Base-by-base conservation (phyloP, 495 filamentous ascomycete genomes). In the Penicillium odoratum region DNA sequence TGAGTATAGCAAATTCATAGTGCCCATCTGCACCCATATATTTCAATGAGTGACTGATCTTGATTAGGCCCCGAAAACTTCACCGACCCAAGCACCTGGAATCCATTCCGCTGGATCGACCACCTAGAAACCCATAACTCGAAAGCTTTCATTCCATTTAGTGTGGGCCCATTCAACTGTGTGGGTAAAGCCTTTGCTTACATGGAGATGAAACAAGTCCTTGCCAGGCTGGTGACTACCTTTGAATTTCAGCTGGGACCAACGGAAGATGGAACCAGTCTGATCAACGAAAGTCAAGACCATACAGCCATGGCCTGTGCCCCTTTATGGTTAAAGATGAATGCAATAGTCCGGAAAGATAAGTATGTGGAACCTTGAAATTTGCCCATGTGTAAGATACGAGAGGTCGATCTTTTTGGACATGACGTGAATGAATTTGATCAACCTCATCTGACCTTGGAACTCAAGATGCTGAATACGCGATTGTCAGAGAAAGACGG, bases 81-180 rank as follows among this genome's bases (percentile, higher is more conserved):
- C 31, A 26, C 49, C 33, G 49, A 52, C 49, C 49, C 49, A 25
- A 21, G 16, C 25, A 52, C 33, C 1, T 52, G 49, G 49, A 42
- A 52, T 18, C 49, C 49, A 40, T 38, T 15, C 49, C 49, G 49
- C 31, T 52, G 49, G 49, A 52, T 42, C 49, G 9, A 38, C 4
- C 33, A 13, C 25, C 7, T 18, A 38, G 49, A 38, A 42, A 42
- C 21, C 34, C 49, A 52, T 28, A 52, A 52, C 18, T 1, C 49
- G 49, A 52, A 52, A 52, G 49, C 49, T 42, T 52, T 52, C 34
- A 38, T 52, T 42, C 33, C 49, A 52, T 52, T 52, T 26, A 52
- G 49, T 52, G 21, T 40, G 5, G 49, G 49, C n/a, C 49, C 49
- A 28, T 52, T 52, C 34, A 52, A 33, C 31, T 52, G 49, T 28